These are phyloP conservation scores for Circinella minor DNA, from an alignment of 371 early-diverging fungal species.

Conservation along the genomic window DNA sequence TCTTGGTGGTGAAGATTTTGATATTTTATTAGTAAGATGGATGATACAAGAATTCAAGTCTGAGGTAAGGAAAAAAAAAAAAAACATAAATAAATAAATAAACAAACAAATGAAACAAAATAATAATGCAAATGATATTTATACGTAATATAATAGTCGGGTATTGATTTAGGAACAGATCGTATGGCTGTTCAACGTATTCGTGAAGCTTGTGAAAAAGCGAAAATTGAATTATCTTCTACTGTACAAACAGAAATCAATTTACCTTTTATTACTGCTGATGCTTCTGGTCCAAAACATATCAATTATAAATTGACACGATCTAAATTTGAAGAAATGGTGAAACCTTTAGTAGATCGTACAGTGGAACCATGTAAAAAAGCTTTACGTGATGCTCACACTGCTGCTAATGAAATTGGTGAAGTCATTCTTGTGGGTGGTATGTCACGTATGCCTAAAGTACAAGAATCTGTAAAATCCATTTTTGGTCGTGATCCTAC, in stretches of 20 bases:
- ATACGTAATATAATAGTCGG: constrained; percentile 29
- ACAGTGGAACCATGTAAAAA: constrained; percentile 93
- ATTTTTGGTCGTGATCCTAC: constrained; percentile 88
- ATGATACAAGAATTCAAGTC: constrained; percentile 86
- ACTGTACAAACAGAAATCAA: constrained; percentile 89
- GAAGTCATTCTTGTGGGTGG: constrained; percentile 99
- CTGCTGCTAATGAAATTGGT: constrained; percentile 77
- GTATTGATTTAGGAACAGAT: constrained; percentile 75
- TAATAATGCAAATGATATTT: no score
- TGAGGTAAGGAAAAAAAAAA: constrained; percentile 34
- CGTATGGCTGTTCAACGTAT: constrained; percentile 89
- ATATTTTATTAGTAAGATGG: constrained; percentile 80
- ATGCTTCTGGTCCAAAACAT: constrained; percentile 93
- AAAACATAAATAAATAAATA: no score
- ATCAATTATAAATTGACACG: constrained; percentile 89
- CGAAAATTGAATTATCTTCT: constrained; percentile 94
- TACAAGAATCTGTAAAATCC: constrained; percentile 86
- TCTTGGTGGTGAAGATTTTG: constrained; percentile 98
- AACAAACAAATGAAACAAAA: no score
- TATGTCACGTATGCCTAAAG: constrained; percentile 97
- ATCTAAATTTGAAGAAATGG: constrained; percentile 87
- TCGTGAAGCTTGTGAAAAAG: constrained; percentile 94
- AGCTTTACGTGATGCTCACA: constrained; percentile 93
- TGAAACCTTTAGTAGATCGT: constrained; percentile 78
- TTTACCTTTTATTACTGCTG: constrained; percentile 91